Conservation (phyloP, 345 rosid genomes). For the Citrus reticulata region DNA sequence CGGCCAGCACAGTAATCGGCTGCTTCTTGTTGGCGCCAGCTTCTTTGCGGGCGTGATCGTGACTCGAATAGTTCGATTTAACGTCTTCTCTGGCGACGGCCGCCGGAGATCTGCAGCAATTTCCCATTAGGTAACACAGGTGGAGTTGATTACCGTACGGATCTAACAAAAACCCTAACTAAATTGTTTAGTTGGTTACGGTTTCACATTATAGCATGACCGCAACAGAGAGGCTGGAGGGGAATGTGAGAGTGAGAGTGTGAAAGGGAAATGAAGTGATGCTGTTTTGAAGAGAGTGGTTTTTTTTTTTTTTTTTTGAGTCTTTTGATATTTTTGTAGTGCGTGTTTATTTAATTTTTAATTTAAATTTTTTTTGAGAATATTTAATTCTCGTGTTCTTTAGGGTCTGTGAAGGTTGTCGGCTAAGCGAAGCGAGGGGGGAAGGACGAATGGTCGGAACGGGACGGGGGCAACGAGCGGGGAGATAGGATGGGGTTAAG, state of each 20-base stretch:
- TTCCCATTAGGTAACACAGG: slow-evolving; percentile 53
- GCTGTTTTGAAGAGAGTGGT: slow-evolving; percentile 19
- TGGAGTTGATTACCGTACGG: slow-evolving; percentile 9
- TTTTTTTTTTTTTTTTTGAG: neutral
- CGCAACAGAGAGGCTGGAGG: neutral
- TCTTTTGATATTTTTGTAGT: slow-evolving; percentile 19
- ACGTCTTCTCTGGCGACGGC: slow-evolving; percentile 97
- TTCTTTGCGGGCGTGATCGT: slow-evolving; percentile 68
- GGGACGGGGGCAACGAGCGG: slow-evolving; percentile 15
- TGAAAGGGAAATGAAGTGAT: slow-evolving; percentile 12
- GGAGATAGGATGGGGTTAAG: neutral
- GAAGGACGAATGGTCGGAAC: slow-evolving; percentile 16
- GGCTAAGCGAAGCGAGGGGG: slow-evolving; percentile 11
- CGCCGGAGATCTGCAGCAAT: slow-evolving; percentile 99
- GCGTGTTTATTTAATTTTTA: neutral
- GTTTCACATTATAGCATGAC: slow-evolving; percentile 39
- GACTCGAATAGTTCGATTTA: slow-evolving; percentile 68
- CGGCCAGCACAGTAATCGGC: slow-evolving; percentile 71
- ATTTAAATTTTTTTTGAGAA: neutral
- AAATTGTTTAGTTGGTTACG: slow-evolving; percentile 26
- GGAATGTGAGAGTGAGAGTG: neutral
- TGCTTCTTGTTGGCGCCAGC: slow-evolving; percentile 49
- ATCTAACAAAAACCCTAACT: slow-evolving; percentile 33
- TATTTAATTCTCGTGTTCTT: slow-evolving; percentile 17
- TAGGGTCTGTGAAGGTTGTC: slow-evolving; percentile 29